Conservation (phyloP, 2,329 filamentous ascomycete species). For the Truncatella angustata region DNA sequence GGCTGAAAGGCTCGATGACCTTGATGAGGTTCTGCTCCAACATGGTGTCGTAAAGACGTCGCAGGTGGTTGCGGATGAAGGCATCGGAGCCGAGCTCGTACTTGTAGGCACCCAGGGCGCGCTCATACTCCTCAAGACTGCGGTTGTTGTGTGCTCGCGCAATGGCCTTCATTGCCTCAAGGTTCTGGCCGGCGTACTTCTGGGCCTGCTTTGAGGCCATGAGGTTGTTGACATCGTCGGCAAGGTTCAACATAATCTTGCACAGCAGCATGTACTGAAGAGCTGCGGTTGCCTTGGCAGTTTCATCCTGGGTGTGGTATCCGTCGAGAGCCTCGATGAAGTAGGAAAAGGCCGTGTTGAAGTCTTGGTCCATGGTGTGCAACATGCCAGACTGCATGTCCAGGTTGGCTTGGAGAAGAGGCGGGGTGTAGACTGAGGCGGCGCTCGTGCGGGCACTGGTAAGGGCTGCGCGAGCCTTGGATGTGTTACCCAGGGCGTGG, state of each 20-base stretch:
- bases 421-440: slow-evolving; percentile 95
- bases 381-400: slow-evolving; percentile 99
- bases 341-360: slow-evolving; percentile 98
- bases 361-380: slow-evolving; percentile 97
- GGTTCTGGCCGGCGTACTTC: slow-evolving; percentile 91
- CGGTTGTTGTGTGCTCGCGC: slow-evolving; percentile 93
- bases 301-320: slow-evolving; percentile 90
- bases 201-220: slow-evolving; percentile 95
- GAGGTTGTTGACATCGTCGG: slow-evolving; percentile 91
- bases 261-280: slow-evolving; percentile 99
- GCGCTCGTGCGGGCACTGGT: slow-evolving; percentile 93
- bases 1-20: slow-evolving; percentile 97
- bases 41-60: slow-evolving; percentile 96
- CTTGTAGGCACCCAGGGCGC: slow-evolving; percentile 83
- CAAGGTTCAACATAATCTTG: slow-evolving; percentile 99
- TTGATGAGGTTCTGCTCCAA: slow-evolving; percentile 99
- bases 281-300: slow-evolving; percentile 86
- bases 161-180: slow-evolving; percentile 99
- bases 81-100: slow-evolving; percentile 92
- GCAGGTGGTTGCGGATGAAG: slow-evolving; percentile 96
- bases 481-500: slow-evolving; percentile 93
- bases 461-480: slow-evolving; percentile 91
- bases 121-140: slow-evolving; percentile 95
- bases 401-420: slow-evolving; percentile 88
- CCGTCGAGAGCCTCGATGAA: slow-evolving; percentile 99